phyloP scores from a whole-genome alignment of 768 basidiomycete species.

The Pleurotus salmoneostramineus region DNA sequence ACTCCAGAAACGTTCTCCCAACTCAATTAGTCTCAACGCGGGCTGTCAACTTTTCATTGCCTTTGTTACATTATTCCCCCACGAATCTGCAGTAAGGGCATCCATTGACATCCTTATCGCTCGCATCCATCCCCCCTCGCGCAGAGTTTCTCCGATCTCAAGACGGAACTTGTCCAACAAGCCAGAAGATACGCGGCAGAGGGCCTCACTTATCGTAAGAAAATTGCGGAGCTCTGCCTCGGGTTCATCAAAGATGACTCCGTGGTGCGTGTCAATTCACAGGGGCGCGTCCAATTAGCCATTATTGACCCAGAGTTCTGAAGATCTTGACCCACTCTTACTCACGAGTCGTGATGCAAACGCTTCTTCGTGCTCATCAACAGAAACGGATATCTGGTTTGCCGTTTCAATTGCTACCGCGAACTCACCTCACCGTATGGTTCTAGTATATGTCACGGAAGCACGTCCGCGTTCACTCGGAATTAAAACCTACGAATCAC shows the following conservation, averaged over 20 bases:
- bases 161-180: conserved; percentile 77
- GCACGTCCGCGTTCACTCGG: conserved; percentile 86
- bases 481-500: conserved; percentile 84
- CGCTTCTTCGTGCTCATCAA: conserved; percentile 84
- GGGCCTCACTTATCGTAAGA: conserved; percentile 81
- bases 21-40: conserved; percentile 82
- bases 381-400: conserved; percentile 84
- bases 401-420: conserved; percentile 16
- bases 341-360: conserved; percentile 93
- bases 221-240: conserved; percentile 85
- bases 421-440: conserved; percentile 11
- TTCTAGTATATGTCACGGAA: conserved; percentile 91
- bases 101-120: conserved; percentile 10
- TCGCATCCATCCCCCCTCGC: conserved; percentile 9
- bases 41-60: conserved; percentile 90
- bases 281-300: conserved; percentile 10
- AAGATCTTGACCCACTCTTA: conserved; percentile 97
- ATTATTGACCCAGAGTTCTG: conserved; percentile 3
- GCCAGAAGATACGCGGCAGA: conserved; percentile 74
- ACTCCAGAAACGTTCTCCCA: conserved; percentile 59
- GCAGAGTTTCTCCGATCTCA: conserved; percentile 82
- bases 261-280: conserved; percentile 48
- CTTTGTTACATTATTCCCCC: conserved; percentile 81
- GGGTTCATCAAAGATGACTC: conserved; percentile 95
- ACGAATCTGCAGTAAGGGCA: conserved; percentile 71